Base-by-base conservation (phyloP, 345 rosid genomes). In the Corchorus capsularis region DNA sequence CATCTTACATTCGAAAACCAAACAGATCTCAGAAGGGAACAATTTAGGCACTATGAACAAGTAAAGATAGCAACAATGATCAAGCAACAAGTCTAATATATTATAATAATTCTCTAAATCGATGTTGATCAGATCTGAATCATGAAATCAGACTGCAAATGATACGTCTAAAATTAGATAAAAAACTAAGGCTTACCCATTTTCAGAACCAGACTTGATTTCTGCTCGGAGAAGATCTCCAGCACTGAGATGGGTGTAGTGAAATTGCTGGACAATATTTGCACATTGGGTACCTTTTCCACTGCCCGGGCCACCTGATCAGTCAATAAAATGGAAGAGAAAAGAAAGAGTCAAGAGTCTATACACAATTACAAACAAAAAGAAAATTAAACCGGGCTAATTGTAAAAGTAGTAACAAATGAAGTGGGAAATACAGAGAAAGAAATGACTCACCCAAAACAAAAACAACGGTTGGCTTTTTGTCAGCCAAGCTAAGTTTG, bases 241-340 rank as follows among this genome's bases (percentile, higher is more conserved):
- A 63, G 92, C 93, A 83, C 94, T 91, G 32, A 92, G 85, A 91
- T 92, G 97, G 19, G 91, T 95, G 79, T 87, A 87, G 5, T 87
- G 87, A 78, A 92, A 94, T 70, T 88, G 83, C 41, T 87, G 27
- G 2, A 87, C 90, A 71, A 93, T 79, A 45, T 90, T 90, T 45
- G 86, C 87, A 82, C 97, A 90, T 72, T 92, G 97, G 49, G 97
- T 92, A 37, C 97, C 95, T 81, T 92, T 93, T 65, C 96, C 97
- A 79, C 97, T 90, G 75, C 94, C 98, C 27, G 98, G 98, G 63
- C 97, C 98, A 83, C 98, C 98, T 94, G 80, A 64, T 77, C 66
- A 77, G 72, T 71, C 39, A 79, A 78, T 49, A 49, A 32, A 62
- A 74, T 27, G 59, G 45, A 66, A 11, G 34, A 64, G 50, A 54